Evolutionary conservation across 257 asterid species (phyloP).

Genomic region (Solanum tarijense): DNA sequence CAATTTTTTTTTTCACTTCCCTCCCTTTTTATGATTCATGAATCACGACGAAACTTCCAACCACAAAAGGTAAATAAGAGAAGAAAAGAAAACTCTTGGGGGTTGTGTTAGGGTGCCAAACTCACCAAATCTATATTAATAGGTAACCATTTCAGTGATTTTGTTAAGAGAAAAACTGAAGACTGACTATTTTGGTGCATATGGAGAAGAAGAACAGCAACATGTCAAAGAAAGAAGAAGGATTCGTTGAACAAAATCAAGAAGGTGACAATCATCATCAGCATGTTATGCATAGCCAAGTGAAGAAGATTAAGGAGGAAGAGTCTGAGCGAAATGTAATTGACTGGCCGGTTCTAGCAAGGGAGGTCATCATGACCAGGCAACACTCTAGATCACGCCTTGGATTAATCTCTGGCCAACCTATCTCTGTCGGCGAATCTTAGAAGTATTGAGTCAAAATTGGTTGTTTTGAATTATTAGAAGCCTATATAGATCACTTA

Average conservation of each 20-base stretch:
- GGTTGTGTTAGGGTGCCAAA: not conserved
- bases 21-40: not conserved
- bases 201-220: not conserved
- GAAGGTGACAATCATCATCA: not conserved
- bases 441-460: not conserved
- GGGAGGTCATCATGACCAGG: slow-evolving; percentile 8
- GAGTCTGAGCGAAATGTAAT: slow-evolving; percentile 13
- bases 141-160: not conserved
- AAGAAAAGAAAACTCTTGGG: not conserved
- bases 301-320: slow-evolving; percentile 24
- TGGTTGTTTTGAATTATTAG: not conserved
- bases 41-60: not conserved
- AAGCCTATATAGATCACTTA: not conserved
- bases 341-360: slow-evolving; percentile 1
- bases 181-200: not conserved
- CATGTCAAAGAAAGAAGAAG: not conserved
- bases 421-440: slow-evolving; percentile 5
- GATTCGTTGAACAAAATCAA: not conserved
- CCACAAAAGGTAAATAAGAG: not conserved
- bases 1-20: not conserved
- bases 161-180: not conserved
- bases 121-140: not conserved
- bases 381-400: slow-evolving; percentile 25
- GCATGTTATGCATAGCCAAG: slow-evolving; percentile 16
- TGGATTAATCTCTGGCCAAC: slow-evolving; percentile 2